These are phyloP conservation scores for Calocybe cyanea DNA, from an alignment of 768 basidiomycete genomes.

Conservation along the genomic window DNA sequence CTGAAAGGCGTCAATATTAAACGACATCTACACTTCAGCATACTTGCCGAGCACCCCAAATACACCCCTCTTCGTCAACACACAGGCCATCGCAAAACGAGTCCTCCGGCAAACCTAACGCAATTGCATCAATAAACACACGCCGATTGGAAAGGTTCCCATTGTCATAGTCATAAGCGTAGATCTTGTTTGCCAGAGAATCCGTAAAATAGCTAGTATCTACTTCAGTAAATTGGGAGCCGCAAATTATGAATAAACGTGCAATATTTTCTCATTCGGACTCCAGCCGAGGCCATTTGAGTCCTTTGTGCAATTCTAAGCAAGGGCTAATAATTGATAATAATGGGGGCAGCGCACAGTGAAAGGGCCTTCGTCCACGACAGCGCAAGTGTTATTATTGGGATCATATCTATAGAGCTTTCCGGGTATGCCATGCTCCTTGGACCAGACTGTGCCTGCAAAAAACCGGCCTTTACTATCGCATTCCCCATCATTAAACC, in stretches of 20 bases:
- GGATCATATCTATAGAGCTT: slow-evolving; percentile 61
- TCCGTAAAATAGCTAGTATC: slow-evolving; percentile 65
- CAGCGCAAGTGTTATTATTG: slow-evolving; percentile 34
- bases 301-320: slow-evolving; percentile 37
- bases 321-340: slow-evolving; percentile 6
- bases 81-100: slow-evolving; percentile 66
- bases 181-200: slow-evolving; percentile 61
- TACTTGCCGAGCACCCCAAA: slow-evolving; percentile 59
- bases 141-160: slow-evolving; percentile 57
- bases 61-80: slow-evolving; percentile 55
- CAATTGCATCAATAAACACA: slow-evolving; percentile 52
- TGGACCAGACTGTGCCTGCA: slow-evolving; percentile 58
- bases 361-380: slow-evolving; percentile 63
- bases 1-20: slow-evolving; percentile 27
- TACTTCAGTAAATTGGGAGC: slow-evolving; percentile 3
- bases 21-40: background rate
- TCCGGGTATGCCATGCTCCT: slow-evolving; percentile 48
- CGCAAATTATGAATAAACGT: slow-evolving; percentile 17
- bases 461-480: slow-evolving; percentile 62
- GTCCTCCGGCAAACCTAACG: slow-evolving; percentile 44
- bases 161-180: slow-evolving; percentile 61
- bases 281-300: slow-evolving; percentile 67
- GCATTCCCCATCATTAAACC: slow-evolving; percentile 73
- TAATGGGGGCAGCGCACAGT: slow-evolving; percentile 38
- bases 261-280: slow-evolving; percentile 59